phyloP scores from a whole-genome alignment of 768 basidiomycete genomes.

The Podaxis pistillaris region DNA sequence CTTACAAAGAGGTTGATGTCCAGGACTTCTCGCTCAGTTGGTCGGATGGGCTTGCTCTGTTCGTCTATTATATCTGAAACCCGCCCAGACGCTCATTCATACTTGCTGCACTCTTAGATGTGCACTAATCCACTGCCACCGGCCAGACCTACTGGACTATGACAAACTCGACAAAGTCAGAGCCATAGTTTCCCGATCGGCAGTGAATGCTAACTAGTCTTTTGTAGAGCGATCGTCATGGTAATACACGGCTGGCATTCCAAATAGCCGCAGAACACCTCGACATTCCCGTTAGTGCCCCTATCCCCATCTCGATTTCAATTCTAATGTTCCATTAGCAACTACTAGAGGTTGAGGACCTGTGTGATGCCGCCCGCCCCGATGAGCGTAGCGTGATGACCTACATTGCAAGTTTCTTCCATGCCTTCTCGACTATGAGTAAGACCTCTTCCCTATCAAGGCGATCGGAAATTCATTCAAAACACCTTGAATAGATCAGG shows the following conservation, averaged over 20 bases:
- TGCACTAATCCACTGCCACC: constrained; percentile 95
- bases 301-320: neutral
- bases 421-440: constrained; percentile 98
- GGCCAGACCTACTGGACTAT: constrained; percentile 93
- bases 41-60: constrained; percentile 96
- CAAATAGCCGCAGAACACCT: constrained; percentile 83
- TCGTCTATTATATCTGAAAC: constrained; percentile 30
- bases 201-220: neutral
- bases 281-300: constrained; percentile 76
- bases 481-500: constrained; percentile 63
- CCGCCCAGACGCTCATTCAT: constrained; percentile 9
- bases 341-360: constrained; percentile 93
- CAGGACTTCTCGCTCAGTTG: constrained; percentile 92
- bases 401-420: constrained; percentile 96
- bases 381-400: constrained; percentile 99
- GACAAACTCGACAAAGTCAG: constrained; percentile 78
- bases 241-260: constrained; percentile 87
- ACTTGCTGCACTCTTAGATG: constrained; percentile 53
- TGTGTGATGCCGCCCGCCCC: constrained; percentile 83
- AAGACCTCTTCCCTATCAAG: constrained; percentile 20
- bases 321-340: constrained; percentile 46
- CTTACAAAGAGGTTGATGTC: constrained; percentile 89
- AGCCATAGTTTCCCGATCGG: neutral
- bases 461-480: constrained; percentile 3
- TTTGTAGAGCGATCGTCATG: constrained; percentile 68